phyloP scores from a whole-genome alignment of 202 grass and related monocot genomes.

The Sporobolus alterniflorus region DNA sequence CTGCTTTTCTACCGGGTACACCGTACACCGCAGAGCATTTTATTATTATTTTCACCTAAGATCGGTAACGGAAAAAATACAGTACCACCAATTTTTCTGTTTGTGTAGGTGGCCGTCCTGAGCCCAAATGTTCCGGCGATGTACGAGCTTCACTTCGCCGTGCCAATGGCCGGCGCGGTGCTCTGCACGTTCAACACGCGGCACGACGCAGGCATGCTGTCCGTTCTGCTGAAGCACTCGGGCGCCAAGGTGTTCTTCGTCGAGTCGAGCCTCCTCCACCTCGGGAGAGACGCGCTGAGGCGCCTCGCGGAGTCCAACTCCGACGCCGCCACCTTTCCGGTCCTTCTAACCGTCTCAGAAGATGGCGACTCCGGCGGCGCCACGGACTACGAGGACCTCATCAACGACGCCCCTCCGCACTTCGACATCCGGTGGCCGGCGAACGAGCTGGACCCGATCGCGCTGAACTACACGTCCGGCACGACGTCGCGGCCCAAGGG shows the following conservation, averaged over 20 bases:
- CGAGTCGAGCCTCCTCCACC: constrained; percentile 56
- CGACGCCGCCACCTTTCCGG: constrained; percentile 7
- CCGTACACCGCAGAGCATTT: too few relatives aligned
- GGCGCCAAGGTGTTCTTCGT: constrained; percentile 78
- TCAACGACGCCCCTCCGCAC: constrained; percentile 21
- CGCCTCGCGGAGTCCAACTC: constrained; percentile 3
- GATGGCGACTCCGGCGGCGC: background rate
- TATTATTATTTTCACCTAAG: background rate
- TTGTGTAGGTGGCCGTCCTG: constrained; percentile 62
- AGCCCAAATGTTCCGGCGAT: constrained; percentile 77
- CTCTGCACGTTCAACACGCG: constrained; percentile 79
- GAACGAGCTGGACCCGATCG: constrained; percentile 66
- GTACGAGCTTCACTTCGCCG: constrained; percentile 86
- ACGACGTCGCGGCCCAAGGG: constrained; percentile 88
- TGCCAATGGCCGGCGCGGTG: constrained; percentile 82
- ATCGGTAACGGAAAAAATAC: background rate
- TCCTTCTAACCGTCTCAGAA: constrained; percentile 49
- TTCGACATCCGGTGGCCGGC: constrained; percentile 74
- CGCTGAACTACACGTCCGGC: constrained; percentile 85
- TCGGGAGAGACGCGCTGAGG: constrained; percentile 39
- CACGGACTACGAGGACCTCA: constrained; percentile 56
- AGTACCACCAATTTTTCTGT: too few relatives aligned
- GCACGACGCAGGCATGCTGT: constrained; percentile 61
- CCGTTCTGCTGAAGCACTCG: constrained; percentile 62
- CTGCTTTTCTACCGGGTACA: too few relatives aligned